These are phyloP conservation scores for Cytospora piceae DNA, from an alignment of 2,329 filamentous ascomycete genomes.

Conservation along the genomic window DNA sequence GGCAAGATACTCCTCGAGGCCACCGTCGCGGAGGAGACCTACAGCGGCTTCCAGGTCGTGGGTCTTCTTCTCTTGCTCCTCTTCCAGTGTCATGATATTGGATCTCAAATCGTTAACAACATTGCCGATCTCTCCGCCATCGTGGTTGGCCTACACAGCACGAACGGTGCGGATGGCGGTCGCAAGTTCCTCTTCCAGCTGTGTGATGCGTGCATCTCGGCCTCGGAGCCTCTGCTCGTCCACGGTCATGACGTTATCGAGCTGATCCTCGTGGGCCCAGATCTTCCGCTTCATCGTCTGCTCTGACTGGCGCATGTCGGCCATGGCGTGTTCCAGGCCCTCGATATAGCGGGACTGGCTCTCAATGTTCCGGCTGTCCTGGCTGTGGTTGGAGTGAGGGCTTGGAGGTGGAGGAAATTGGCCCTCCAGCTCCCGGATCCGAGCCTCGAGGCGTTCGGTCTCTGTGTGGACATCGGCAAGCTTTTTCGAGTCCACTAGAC, in stretches of 20 bases:
- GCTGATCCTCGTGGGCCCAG: background rate
- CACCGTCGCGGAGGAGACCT: no score
- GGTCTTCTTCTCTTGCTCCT: background rate
- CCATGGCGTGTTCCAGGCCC: background rate
- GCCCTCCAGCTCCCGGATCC: background rate
- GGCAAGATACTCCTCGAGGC: background rate
- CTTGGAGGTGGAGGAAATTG: background rate
- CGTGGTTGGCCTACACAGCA: background rate
- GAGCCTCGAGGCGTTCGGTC: background rate
- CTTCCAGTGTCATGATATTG: background rate
- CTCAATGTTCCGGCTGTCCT: background rate
- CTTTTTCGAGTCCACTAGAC: background rate
- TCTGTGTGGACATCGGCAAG: background rate
- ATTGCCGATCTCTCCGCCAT: no score
- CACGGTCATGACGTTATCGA: background rate
- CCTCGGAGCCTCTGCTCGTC: background rate
- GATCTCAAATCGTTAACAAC: background rate
- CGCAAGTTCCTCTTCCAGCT: background rate
- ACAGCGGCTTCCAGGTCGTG: background rate
- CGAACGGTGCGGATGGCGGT: background rate
- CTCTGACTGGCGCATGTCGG: background rate
- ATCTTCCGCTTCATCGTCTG: background rate
- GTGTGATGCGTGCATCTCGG: background rate
- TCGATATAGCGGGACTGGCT: background rate
- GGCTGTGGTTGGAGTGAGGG: background rate